Evolutionary conservation across 108 stramenopile genomes (phyloP).

Genomic region (Fistulifera pelliculosa): DNA sequence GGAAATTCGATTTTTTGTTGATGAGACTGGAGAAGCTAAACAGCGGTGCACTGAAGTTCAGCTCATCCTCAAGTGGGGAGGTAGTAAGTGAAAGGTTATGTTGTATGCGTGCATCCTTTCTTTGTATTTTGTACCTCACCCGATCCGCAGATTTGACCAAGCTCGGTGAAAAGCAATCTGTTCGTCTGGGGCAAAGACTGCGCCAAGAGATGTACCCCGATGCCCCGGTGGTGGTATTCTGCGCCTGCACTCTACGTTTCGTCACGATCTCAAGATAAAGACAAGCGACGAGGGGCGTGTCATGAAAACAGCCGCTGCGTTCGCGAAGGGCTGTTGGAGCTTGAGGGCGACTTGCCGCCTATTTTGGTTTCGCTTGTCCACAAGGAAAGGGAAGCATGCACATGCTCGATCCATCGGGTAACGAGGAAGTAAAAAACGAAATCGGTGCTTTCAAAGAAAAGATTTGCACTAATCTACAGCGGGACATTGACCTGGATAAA

Average conservation of each 20-base stretch:
- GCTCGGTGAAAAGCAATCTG: constrained; percentile 72
- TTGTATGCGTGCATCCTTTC: constrained; percentile 63
- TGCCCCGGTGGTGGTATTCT: constrained; percentile 81
- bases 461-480: constrained; percentile 70
- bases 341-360: constrained; percentile 97
- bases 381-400: constrained; percentile 85
- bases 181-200: constrained; percentile 82
- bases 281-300: constrained; percentile 97
- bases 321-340: constrained; percentile 92
- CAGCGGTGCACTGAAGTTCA: constrained; percentile 63
- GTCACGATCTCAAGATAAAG: constrained; percentile 98
- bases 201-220: constrained; percentile 85
- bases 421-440: constrained; percentile 87
- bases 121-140: background rate
- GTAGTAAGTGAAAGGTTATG: constrained; percentile 39
- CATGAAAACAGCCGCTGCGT: constrained; percentile 98
- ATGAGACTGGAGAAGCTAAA: constrained; percentile 27
- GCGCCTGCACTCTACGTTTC: constrained; percentile 95
- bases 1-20: constrained; percentile 52
- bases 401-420: constrained; percentile 94
- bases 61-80: constrained; percentile 98
- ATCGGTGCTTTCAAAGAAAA: constrained; percentile 81
- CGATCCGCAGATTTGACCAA: constrained; percentile 9
- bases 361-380: constrained; percentile 96
- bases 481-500: constrained; percentile 62